A percentile compares a stretch with the other conserved stretches of the same genome.
These are phyloP conservation scores for Caloboletus firmus DNA, from an alignment of 1,284 basidiomycete genomes.

Conservation along the genomic window DNA sequence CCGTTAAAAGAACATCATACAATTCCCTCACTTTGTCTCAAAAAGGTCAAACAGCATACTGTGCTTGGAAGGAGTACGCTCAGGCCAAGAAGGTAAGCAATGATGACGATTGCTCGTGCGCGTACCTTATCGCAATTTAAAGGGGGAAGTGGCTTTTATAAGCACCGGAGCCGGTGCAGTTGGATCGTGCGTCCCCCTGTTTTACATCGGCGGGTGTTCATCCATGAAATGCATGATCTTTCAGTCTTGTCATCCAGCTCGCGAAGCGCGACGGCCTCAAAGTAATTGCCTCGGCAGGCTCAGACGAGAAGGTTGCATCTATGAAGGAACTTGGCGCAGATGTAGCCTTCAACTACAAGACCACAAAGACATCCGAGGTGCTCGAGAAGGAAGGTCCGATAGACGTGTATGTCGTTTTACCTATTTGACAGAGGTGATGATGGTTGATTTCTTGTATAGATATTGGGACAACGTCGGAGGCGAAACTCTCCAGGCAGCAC, in stretches of 20 bases:
- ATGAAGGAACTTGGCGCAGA: conserved; percentile 40
- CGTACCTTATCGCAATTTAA: neutral
- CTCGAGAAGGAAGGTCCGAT: conserved; percentile 26
- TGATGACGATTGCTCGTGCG: neutral
- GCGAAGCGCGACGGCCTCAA: conserved; percentile 40
- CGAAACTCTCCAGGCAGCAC: conserved; percentile 49
- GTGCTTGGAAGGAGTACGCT: conserved; percentile 26
- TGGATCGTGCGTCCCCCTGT: conserved; percentile 21
- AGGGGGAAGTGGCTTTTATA: conserved; percentile 25
- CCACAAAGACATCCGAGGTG: conserved; percentile 27
- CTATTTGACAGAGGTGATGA: neutral
- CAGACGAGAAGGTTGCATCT: conserved; percentile 40
- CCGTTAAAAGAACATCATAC: neutral
- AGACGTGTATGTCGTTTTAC: conserved; percentile 15
- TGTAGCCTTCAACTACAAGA: conserved; percentile 42
- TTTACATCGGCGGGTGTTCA: neutral
- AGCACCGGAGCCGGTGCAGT: conserved; percentile 23
- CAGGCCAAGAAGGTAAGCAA: conserved; percentile 16
- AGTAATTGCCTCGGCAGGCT: conserved; percentile 41
- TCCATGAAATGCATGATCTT: neutral
- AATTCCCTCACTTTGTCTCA: neutral
- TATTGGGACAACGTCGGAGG: conserved; percentile 30
- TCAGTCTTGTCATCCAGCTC: conserved; percentile 36
- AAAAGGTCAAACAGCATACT: conserved; percentile 26
- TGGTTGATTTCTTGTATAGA: conserved; percentile 26